Evolutionary conservation across 495 filamentous ascomycete genomes (phyloP), one percentile per base, ranked within the genome.

Genomic region (Xylaria palmicola): DNA sequence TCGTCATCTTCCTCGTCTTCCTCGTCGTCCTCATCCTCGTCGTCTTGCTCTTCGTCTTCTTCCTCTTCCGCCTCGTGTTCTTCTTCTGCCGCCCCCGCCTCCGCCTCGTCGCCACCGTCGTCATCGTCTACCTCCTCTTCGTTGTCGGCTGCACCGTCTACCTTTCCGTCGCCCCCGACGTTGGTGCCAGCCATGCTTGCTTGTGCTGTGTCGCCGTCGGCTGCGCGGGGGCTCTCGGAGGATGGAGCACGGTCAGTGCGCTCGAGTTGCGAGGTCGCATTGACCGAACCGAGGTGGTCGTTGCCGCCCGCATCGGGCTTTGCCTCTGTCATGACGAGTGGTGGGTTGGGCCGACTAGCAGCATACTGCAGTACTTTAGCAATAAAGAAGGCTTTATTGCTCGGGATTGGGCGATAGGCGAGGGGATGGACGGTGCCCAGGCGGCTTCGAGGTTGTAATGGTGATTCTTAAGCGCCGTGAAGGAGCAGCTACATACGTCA

Each of bases 1-100:
- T 98, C 94, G n/a, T 97, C 93, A 7, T 97, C 93, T 9, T 95
- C 92, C 0, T 90, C 90, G 0, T 95, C 91, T 0, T 93, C 90
- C 0, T 92, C 90, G 0, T 88, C 87, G 0, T 86, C 87, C 0
- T 87, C 87, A 0, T 83, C 79, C 0, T 84, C 81, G 0, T 80
- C 79, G 0, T 81, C 77, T 0, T 80, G 78, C 0, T 79, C 79
- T 2, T 69, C 74, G 0, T 77, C 70, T 1, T 68, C 65, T 0
- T 67, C 69, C 4, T 59, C 66, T 13, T 65, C 62, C 0, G 65
- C 68, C 1, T 66, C 50, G 0, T 65, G 64, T 0, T 69, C 64
- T 12, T 79, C 78, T 0, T 81, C 75, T 2, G 80, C 78, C 0
- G 77, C 79, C 8, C 68, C 24, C 1, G 19, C 53, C 24, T 56